Conservation (phyloP, 129 eudicot species). For the Scalesia atractyloides region DNA sequence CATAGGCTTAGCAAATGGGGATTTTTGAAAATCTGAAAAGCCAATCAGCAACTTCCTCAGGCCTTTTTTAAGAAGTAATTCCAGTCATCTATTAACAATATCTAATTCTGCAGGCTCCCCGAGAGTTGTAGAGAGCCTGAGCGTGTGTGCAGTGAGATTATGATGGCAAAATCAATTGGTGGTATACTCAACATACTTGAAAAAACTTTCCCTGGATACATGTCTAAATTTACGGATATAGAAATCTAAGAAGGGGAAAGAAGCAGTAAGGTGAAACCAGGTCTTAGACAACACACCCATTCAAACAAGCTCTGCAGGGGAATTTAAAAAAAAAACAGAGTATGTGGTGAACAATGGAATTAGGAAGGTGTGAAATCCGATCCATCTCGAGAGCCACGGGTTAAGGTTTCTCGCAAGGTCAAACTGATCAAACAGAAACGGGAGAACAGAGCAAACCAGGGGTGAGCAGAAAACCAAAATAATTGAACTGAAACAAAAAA, state of each 20-base stretch:
- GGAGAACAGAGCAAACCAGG: no score
- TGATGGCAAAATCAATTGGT: neutral
- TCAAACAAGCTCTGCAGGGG: neutral
- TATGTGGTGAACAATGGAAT: neutral
- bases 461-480: no score
- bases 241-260: no score
- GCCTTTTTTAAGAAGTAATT: neutral
- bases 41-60: neutral
- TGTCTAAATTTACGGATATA: no score
- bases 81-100: neutral
- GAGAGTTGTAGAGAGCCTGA: neutral
- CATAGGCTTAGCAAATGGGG: no score
- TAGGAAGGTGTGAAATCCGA: neutral
- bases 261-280: neutral
- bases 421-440: no score
- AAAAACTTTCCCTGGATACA: no score
- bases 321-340: neutral
- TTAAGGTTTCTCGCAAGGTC: no score
- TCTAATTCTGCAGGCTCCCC: neutral
- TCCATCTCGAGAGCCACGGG: no score
- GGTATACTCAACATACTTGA: neutral
- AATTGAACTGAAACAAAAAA: no score
- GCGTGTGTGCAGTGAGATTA: neutral
- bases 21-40: no score
- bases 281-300: slow-evolving; percentile 5